Conservation (phyloP, 345 rosid species). For the Syzygium grande region DNA sequence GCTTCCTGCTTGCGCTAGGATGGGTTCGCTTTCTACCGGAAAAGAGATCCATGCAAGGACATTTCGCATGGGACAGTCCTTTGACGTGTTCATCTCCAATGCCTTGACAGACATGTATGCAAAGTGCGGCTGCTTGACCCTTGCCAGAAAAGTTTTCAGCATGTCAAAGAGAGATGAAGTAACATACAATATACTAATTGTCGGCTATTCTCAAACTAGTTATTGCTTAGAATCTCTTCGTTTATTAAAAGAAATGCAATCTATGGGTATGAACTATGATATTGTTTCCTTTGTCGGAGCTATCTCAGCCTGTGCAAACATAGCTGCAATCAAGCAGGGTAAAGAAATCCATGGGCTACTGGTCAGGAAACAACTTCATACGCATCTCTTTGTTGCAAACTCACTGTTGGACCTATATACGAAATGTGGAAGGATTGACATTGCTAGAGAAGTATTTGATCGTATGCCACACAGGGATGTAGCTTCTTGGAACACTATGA, state of each 20-base stretch:
- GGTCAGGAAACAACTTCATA: constrained; percentile 18
- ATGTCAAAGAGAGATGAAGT: constrained; percentile 34
- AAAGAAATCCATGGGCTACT: constrained; percentile 39
- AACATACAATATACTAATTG: constrained; percentile 49
- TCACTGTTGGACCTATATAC: constrained; percentile 39
- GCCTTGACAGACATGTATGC: constrained; percentile 41
- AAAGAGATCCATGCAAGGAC: constrained; percentile 38
- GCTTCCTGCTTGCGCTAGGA: constrained; percentile 37
- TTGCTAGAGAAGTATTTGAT: constrained; percentile 27
- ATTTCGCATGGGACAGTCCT: constrained; percentile 16
- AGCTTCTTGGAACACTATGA: constrained; percentile 46
- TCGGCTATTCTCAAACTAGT: constrained; percentile 37
- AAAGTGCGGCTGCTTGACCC: constrained; percentile 29
- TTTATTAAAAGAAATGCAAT: constrained; percentile 46
- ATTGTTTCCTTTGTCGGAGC: constrained; percentile 45
- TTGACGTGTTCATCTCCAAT: constrained; percentile 32
- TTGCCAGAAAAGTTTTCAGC: constrained; percentile 29
- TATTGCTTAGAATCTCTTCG: constrained; percentile 38
- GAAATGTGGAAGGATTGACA: constrained; percentile 35
- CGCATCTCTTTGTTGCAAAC: constrained; percentile 40
- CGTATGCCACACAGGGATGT: constrained; percentile 21
- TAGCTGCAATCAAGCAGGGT: constrained; percentile 33
- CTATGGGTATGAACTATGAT: constrained; percentile 37
- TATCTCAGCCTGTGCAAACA: constrained; percentile 51
- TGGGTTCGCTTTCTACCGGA: constrained; percentile 22